Evolutionary conservation across 495 filamentous ascomycete species (phyloP), one percentile per base, ranked within the genome.

Genomic region (Talaromyces proteolyticus): DNA sequence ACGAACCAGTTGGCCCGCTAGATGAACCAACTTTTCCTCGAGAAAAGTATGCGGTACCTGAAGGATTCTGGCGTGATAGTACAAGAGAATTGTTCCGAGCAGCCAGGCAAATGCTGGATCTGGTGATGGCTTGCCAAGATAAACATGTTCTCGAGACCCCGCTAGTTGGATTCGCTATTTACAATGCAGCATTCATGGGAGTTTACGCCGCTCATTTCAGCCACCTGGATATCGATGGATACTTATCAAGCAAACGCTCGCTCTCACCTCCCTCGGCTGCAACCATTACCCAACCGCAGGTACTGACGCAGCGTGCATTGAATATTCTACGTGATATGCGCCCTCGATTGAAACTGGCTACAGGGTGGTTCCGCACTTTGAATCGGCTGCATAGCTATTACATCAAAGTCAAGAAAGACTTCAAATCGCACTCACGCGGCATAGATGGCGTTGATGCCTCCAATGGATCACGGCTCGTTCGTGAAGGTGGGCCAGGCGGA

Each of bases 151-250:
- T 90, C 6, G 87, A 93, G 69, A 93, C 88, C 23, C 85, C 89
- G 0, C 78, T 91, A 37, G 79, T 91, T 11, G 81, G 86, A 4
- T 92, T 90, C 58, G 86, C 89, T 6, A 80, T 90, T 50, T 93
- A 88, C 73, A 86, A 86, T 51, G 87, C 87, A n/a, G 81, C 80
- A 0, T 87, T 90, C 53, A 61, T 78, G 17, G 75, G 76, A 53
- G 68, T 92, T 8, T 95, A 94, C 59, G 81, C 79, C 8, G 71
- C 74, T 21, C 78, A 85, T 58, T 95, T 92, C 61, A 81, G 85
- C 0, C 81, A 85, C 53, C 91, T 93, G 85, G 89, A 95, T 55
- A 71, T 72, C 0, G 74, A 82, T 18, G 75, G 77, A 14, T 77
- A 82, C 56, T 75, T 92, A 68, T 65, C 72, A 25, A 20, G 29